Base-by-base conservation (phyloP, 495 filamentous ascomycete species). In the Tuber melanosporum region DNA sequence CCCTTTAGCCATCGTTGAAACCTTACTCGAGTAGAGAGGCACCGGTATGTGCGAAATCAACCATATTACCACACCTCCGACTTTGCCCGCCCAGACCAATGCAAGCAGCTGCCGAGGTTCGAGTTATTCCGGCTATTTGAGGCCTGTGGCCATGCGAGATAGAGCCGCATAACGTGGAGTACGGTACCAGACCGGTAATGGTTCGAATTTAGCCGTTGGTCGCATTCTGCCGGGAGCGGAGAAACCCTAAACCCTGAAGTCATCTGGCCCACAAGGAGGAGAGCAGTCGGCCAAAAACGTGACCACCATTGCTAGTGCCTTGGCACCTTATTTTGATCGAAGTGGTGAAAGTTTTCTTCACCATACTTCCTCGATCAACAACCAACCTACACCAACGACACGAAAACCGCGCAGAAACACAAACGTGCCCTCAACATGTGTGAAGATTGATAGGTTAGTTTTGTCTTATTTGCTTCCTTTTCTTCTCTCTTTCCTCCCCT, bases 401-500 rank as follows among this genome's bases (percentile, higher is more conserved):
- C 26, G 26, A 66, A 66, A 66, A 66, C 26, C 57, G 14, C 12
- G 7, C 57, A 57, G n/a, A 22, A 36, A 36, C 32, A 66, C 12
- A 36, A 36, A 66, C 57, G 10, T n/a, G 26, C 17, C 14, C 26
- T 66, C 57, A 66, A 36, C 57, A 66, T 36, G 46, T 26, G 15
- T 71, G 32, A 36, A 15, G 46, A 42, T 42, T 52, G 26, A 32
- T 62, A 73, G 66, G 22, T 36, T 32, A 71, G 73, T 77, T 80
- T 70, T 26, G 78, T 49, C 71, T 45, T 4, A 42, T 26, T n/a
- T 20, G 6, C 42, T 78, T 46, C 41, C 73, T 32, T 73, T 70
- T 69, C 78, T 71, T 57, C 46, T 70, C 52, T 46, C 71, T 76
- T 78, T 46, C 45, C 78, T 73, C 72, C 77, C 77, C 79, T 62